Conservation (phyloP, 2,329 filamentous ascomycete species). For the Trichoderma sp. region DNA sequence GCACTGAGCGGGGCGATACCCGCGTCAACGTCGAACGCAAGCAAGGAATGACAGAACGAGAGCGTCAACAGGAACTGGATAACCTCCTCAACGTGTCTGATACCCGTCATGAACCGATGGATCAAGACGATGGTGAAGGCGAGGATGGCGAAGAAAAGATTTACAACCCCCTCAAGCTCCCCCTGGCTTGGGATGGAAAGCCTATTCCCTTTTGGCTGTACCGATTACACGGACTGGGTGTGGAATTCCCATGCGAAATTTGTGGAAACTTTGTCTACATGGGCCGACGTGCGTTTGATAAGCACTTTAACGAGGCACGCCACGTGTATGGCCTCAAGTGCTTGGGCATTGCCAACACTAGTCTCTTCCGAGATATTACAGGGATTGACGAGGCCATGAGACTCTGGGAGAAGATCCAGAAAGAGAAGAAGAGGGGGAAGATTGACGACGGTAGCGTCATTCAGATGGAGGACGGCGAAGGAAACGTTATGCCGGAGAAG, state of each 20-base stretch:
- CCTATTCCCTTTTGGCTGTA: conserved; percentile 99
- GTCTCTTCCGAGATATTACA: conserved; percentile 90
- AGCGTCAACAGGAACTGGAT: conserved; percentile 90
- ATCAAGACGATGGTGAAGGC: conserved; percentile 65
- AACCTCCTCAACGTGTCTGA: conserved; percentile 62
- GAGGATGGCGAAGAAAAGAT: conserved; percentile 82
- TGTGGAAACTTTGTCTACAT: conserved; percentile 99
- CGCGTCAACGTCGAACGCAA: conserved; percentile 93
- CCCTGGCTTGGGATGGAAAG: conserved; percentile 96
- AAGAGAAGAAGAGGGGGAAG: conserved; percentile 75
- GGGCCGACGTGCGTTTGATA: conserved; percentile 92
- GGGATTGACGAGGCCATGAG: conserved; percentile 83
- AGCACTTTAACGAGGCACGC: conserved; percentile 93
- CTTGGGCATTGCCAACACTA: conserved; percentile 86
- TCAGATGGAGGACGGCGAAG: conserved; percentile 97
- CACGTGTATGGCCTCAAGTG: conserved; percentile 95
- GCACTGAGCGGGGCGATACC: conserved; percentile 83
- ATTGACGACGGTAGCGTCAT: conserved; percentile 79
- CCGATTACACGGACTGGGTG: conserved; percentile 90
- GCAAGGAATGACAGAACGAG: conserved; percentile 95
- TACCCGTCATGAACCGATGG: conserved; percentile 36
- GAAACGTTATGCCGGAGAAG: conserved; percentile 99
- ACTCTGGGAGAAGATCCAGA: conserved; percentile 90
- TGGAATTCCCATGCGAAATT: conserved; percentile 93
- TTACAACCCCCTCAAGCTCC: conserved; percentile 95